phyloP scores from a whole-genome alignment of 148 eudicot genomes.

The Amaranthus hypochondriacus region DNA sequence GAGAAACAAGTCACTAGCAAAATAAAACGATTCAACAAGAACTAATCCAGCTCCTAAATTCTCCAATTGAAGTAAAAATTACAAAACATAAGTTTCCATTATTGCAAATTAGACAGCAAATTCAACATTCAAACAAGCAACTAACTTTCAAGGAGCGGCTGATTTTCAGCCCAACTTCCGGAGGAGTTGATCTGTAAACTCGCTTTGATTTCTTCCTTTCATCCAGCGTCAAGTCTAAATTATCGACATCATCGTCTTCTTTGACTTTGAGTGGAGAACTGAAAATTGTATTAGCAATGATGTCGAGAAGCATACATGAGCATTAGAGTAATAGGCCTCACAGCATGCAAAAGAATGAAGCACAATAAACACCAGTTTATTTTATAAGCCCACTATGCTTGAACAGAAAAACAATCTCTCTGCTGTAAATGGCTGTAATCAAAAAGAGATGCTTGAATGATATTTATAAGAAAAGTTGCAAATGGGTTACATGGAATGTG shows the following conservation, averaged over 20 bases:
- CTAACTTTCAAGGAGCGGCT: conserved; percentile 93
- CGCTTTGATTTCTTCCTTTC: conserved; percentile 68
- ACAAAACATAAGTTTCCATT: not conserved
- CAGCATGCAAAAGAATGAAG: not conserved
- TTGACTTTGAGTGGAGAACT: conserved; percentile 89
- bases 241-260: conserved; percentile 95
- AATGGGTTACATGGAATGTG: conserved; percentile 62
- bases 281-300: conserved; percentile 24
- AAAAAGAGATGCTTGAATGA: not conserved
- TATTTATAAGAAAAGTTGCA: not conserved
- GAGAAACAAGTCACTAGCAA: conserved; percentile 11
- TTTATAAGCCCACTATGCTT: not conserved
- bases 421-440: conserved; percentile 6
- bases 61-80: not conserved
- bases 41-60: not conserved
- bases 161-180: conserved; percentile 87
- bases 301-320: not conserved
- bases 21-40: not conserved
- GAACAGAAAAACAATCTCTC: not conserved
- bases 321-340: conserved; percentile 2
- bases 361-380: not conserved
- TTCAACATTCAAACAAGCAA: conserved; percentile 19
- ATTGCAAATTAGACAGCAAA: not conserved
- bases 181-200: conserved; percentile 64
- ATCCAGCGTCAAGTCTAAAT: conserved; percentile 60